Evolutionary conservation across 164 flowering plant species (phyloP).

Genomic region (Berberis vulgaris): DNA sequence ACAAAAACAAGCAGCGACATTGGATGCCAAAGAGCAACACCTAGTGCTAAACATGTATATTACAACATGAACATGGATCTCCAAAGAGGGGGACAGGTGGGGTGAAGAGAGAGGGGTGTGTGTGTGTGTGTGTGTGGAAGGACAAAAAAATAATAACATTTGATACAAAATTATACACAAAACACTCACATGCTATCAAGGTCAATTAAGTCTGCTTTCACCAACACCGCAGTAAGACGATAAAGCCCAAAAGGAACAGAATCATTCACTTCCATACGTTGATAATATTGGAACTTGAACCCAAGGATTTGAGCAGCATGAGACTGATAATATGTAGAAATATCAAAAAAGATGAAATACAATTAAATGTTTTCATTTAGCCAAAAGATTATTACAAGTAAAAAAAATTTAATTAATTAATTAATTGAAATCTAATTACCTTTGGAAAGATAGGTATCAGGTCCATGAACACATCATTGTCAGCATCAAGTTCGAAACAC

Average conservation of each 20-base stretch:
- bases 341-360: background rate
- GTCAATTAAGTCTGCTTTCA: conserved; percentile 79
- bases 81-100: too few relatives aligned
- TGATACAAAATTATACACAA: background rate
- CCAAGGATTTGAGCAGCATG: conserved; percentile 98
- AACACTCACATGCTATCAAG: conserved; percentile 92
- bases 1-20: too few relatives aligned
- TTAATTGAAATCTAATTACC: conserved; percentile 32
- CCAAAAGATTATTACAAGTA: background rate
- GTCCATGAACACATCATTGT: conserved; percentile 57
- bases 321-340: conserved; percentile 45
- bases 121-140: too few relatives aligned
- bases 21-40: too few relatives aligned
- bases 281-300: conserved; percentile 94
- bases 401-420: background rate
- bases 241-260: conserved; percentile 78
- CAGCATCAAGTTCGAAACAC: conserved; percentile 89
- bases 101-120: too few relatives aligned
- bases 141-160: too few relatives aligned
- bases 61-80: too few relatives aligned
- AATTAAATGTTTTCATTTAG: background rate
- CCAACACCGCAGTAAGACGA: conserved; percentile 76
- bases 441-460: conserved; percentile 92
- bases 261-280: conserved; percentile 67
- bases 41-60: too few relatives aligned